Evolutionary conservation across 2,329 filamentous ascomycete species (phyloP), one percentile per base, ranked within the genome.

Genomic region (Aspergillus fructus): DNA sequence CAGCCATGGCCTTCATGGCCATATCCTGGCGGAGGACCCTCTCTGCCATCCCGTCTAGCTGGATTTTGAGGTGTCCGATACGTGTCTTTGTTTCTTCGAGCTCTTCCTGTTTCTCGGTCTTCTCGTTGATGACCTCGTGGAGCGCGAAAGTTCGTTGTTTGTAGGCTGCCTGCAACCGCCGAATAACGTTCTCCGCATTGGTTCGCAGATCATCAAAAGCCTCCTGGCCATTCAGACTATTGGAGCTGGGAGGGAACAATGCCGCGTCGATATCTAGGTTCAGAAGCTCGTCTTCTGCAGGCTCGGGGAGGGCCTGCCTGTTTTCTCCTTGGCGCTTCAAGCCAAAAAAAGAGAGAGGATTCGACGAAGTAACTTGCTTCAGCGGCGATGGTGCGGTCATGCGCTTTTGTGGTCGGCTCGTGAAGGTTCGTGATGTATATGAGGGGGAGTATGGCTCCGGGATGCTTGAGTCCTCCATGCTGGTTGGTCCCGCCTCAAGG

Each of bases 41-140:
- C 34, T 78, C 78, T 5, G 83, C 82, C 78, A 87, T 83, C 39
- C 82, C 82, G 66, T 86, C 81, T 19, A 88, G 74, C 68, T 87
- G 85, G 61, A 81, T 76, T 71, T 86, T 86, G 53, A 87, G 72
- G 63, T 85, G 81, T 39, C 79, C 75, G 13, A 82, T 78, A 7
- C 84, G 78, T 40, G 82, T 85, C 34, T 84, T 78, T 13, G 83
- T 79, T 63, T 86, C 85, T 59, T 85, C 83, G 0, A 85, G 76
- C 67, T 87, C 85, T 61, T 87, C 85, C n/a, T 78, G 76, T 62
- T 84, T 81, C 11, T 81, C 81, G 51, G 79, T 81, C 58, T 84
- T 81, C 63, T 85, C 83, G 4, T 80, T 81, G 37, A 79, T 72
- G 3, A 79, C 76, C 59, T 82, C 78, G 40, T 79, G 76, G 43